Evolutionary conservation across 2,329 filamentous ascomycete genomes (phyloP).

Genomic region (Tolypocladium tundrense): DNA sequence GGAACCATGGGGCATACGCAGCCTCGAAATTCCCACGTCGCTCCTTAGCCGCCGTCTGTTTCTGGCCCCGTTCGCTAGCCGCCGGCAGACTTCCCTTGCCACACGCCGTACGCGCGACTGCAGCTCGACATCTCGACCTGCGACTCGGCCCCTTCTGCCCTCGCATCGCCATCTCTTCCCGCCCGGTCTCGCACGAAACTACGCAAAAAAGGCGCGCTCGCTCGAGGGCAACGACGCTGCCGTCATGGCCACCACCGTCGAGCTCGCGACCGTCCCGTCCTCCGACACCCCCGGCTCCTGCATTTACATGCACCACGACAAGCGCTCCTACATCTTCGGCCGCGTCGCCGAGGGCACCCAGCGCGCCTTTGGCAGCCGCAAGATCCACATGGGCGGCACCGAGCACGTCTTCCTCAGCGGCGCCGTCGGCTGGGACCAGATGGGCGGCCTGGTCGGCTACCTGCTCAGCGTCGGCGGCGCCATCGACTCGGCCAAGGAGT

Average conservation of each 20-base stretch:
- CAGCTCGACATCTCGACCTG: background rate
- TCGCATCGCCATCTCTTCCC: background rate
- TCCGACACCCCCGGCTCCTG: conserved; percentile 77
- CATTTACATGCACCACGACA: conserved; percentile 69
- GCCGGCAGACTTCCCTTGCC: background rate
- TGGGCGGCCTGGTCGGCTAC: conserved; percentile 76
- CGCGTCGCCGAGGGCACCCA: conserved; percentile 77
- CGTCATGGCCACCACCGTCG: conserved; percentile 62
- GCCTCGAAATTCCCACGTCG: conserved; percentile 6
- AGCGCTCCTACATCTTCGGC: conserved; percentile 77
- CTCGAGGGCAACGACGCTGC: background rate
- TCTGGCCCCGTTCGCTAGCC: background rate
- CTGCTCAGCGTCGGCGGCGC: conserved; percentile 74
- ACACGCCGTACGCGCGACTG: background rate
- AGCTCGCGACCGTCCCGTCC: conserved; percentile 73
- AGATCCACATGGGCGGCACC: conserved; percentile 52
- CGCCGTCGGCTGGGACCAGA: conserved; percentile 60
- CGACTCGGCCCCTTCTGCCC: background rate
- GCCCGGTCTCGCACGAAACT: background rate
- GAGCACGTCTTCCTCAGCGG: conserved; percentile 79
- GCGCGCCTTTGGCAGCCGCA: conserved; percentile 61
- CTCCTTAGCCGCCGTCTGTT: conserved; percentile 1
- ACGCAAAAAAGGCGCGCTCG: background rate
- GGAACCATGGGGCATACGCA: conserved; percentile 17
- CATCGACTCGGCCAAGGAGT: conserved; percentile 35